Evolutionary conservation across 352 stramenopile genomes (phyloP).

Genomic region (Globisporangium echinulatum): DNA sequence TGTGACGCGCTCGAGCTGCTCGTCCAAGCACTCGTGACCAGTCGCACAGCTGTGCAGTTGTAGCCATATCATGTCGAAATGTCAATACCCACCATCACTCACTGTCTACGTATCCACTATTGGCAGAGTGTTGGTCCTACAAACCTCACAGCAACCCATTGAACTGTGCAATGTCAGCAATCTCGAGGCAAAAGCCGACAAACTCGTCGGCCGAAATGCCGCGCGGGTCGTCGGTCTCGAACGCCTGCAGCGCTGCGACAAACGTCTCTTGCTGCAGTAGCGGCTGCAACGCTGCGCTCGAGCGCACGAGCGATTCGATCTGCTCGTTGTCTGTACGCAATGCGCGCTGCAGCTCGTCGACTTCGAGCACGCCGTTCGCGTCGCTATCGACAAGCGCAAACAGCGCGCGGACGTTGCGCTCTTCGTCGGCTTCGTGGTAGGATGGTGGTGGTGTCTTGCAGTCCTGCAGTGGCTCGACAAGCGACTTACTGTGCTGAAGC

Average conservation of each 20-base stretch:
- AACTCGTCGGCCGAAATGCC: conserved; percentile 71
- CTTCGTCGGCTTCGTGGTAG: conserved; percentile 27
- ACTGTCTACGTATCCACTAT: too few relatives aligned
- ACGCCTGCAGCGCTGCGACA: conserved; percentile 51
- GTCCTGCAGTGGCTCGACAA: neutral
- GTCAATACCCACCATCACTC: too few relatives aligned
- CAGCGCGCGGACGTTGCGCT: conserved; percentile 37
- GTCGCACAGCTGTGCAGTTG: neutral
- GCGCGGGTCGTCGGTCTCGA: conserved; percentile 46
- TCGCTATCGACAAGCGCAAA: conserved; percentile 59
- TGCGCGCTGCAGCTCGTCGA: conserved; percentile 47
- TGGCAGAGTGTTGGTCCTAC: neutral
- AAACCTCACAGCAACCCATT: conserved; percentile 27
- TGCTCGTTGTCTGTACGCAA: conserved; percentile 23
- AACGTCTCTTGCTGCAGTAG: conserved; percentile 56
- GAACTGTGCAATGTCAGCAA: conserved; percentile 35
- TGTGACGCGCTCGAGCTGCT: conserved; percentile 23
- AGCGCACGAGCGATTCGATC: conserved; percentile 28
- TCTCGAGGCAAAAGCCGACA: conserved; percentile 68
- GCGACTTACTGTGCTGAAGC: too few relatives aligned
- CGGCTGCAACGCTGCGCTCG: conserved; percentile 46
- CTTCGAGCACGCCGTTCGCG: conserved; percentile 46
- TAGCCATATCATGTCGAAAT: too few relatives aligned
- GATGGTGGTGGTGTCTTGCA: neutral
- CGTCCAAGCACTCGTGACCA: conserved; percentile 20